Percentiles rank a stretch among this genome's conserved stretches.
phyloP scores from a whole-genome alignment of 2,329 filamentous ascomycete genomes.

The Pleoardoris graminearum region DNA sequence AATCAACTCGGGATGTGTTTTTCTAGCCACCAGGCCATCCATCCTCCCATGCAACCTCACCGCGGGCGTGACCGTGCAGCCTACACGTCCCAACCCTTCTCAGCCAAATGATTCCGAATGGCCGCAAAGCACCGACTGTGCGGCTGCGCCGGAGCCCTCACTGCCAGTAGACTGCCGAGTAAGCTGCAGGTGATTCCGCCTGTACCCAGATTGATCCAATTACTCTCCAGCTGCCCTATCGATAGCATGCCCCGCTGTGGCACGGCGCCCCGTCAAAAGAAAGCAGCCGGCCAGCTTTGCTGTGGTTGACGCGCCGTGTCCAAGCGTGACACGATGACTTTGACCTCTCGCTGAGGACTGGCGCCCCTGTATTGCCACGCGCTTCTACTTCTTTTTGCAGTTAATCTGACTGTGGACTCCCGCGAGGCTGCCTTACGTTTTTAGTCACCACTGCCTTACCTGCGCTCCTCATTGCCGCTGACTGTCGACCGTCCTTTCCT shows the following conservation, averaged over 20 bases:
- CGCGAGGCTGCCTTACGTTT: constrained; percentile 21
- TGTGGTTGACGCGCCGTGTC: constrained; percentile 16
- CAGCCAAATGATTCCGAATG: constrained; percentile 28
- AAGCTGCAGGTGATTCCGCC: constrained; percentile 16
- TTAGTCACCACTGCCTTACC: constrained; percentile 17
- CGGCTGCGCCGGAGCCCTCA: constrained; percentile 15
- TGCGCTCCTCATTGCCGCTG: constrained; percentile 19
- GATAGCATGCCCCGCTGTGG: constrained; percentile 30
- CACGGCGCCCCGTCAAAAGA: constrained; percentile 26
- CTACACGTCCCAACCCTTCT: constrained; percentile 14
- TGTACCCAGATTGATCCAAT: constrained; percentile 2
- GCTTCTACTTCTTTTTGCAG: constrained; percentile 18
- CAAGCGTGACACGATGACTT: constrained; percentile 15
- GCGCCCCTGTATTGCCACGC: constrained; percentile 14
- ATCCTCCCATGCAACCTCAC: constrained; percentile 21
- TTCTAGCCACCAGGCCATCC: constrained; percentile 21
- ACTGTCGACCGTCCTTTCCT: constrained; percentile 18
- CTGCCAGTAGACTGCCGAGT: constrained; percentile 14
- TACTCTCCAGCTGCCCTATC: constrained; percentile 14
- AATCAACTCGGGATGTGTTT: constrained; percentile 13
- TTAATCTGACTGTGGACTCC: constrained; percentile 16
- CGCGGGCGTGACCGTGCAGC: constrained; percentile 14
- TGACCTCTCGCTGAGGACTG: constrained; percentile 17
- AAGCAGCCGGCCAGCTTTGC: constrained; percentile 17
- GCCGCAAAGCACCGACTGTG: constrained; percentile 18